phyloP scores from a whole-genome alignment of 495 filamentous ascomycete genomes.

The Daldinia childiae region DNA sequence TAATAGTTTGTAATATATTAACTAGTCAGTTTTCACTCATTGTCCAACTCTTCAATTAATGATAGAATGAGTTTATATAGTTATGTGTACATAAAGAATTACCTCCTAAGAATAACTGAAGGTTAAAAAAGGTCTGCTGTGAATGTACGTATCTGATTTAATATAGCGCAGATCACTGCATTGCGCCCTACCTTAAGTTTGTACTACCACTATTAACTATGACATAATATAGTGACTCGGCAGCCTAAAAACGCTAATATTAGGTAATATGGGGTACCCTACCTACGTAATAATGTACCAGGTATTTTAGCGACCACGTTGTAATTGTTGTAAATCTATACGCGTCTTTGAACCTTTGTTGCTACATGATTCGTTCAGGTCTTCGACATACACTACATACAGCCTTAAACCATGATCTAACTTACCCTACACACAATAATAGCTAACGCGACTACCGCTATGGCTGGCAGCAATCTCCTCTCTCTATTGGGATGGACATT shows the following conservation, averaged over 20 bases:
- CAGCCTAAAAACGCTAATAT: neutral
- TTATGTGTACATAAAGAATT: too few relatives aligned
- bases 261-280: constrained; percentile 10
- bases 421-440: neutral
- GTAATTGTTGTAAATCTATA: neutral
- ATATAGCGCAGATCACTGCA: neutral
- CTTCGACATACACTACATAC: neutral
- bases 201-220: neutral
- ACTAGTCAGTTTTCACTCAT: neutral
- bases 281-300: constrained; percentile 25
- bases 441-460: constrained; percentile 23
- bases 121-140: neutral
- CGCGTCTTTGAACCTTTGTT: neutral
- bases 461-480: constrained; percentile 59
- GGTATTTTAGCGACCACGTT: neutral
- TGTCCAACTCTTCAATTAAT: neutral
- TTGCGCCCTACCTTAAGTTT: neutral
- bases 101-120: too few relatives aligned
- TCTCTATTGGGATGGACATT: constrained; percentile 83
- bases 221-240: neutral
- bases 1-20: neutral
- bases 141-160: neutral
- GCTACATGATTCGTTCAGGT: neutral
- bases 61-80: neutral
- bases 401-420: constrained; percentile 29